These are phyloP conservation scores for Schizosaccharomyces octosporus DNA, from an alignment of 805 yeast genomes.

Conservation along the genomic window DNA sequence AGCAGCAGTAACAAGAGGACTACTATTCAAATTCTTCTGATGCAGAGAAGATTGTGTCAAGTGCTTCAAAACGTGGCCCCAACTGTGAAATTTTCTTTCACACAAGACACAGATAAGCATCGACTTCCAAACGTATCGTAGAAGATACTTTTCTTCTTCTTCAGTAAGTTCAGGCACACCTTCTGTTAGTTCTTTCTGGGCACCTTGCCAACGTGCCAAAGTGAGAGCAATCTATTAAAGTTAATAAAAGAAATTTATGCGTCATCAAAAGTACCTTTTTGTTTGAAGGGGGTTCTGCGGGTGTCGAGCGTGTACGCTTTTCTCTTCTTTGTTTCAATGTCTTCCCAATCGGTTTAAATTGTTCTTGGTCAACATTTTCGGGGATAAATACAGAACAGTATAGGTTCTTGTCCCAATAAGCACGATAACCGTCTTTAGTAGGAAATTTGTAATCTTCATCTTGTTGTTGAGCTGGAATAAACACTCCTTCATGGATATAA, in stretches of 20 bases:
- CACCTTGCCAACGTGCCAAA: background rate
- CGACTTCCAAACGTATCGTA: background rate
- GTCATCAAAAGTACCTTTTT: background rate
- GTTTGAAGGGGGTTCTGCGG: background rate
- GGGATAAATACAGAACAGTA: background rate
- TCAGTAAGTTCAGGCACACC: background rate
- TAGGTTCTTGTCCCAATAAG: background rate
- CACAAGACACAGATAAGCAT: background rate
- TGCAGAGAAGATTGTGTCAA: background rate
- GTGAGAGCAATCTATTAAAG: background rate
- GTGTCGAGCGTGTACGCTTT: background rate
- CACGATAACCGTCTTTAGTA: background rate
- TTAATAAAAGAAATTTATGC: background rate
- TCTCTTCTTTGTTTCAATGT: background rate
- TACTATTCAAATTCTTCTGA: background rate
- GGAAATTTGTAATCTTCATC: background rate
- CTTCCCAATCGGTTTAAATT: background rate
- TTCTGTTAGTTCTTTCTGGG: background rate
- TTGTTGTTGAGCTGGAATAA: background rate
- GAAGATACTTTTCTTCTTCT: background rate
- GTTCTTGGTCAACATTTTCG: background rate
- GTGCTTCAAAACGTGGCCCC: background rate
- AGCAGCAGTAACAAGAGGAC: background rate
- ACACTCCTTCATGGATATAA: background rate
- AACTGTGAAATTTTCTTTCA: background rate